Evolutionary conservation across 768 basidiomycete genomes (phyloP).

Genomic region (Mycena venus): DNA sequence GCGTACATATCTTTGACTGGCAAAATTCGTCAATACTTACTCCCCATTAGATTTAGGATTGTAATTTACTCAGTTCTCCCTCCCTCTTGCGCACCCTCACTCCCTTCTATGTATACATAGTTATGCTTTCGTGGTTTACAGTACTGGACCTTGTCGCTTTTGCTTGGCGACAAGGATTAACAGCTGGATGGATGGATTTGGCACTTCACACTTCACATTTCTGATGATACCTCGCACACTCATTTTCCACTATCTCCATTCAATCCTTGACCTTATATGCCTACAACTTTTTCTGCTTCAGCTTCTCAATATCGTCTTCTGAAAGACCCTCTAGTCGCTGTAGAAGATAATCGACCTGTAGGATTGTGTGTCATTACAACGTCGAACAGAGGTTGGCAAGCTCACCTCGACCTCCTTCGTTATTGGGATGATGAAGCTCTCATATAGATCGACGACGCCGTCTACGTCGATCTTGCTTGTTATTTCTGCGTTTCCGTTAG

Average conservation of each 20-base stretch:
- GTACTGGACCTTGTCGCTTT: conserved; percentile 10
- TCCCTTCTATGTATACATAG: conserved; percentile 12
- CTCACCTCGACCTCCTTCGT: conserved; percentile 98
- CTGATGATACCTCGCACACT: conserved; percentile 25
- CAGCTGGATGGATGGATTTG: conserved; percentile 29
- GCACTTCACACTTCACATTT: background rate
- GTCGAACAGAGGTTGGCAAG: background rate
- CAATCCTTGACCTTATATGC: conserved; percentile 20
- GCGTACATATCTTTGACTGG: conserved; percentile 27
- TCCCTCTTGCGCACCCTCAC: background rate
- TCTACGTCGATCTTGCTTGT: conserved; percentile 89
- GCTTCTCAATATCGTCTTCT: conserved; percentile 80
- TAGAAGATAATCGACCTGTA: conserved; percentile 95
- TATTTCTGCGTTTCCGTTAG: conserved; percentile 50
- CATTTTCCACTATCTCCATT: conserved; percentile 7
- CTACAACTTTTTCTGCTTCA: conserved; percentile 50
- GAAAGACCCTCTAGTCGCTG: conserved; percentile 89
- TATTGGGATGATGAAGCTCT: conserved; percentile 95
- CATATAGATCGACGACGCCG: conserved; percentile 92
- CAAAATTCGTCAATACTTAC: background rate
- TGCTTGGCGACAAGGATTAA: conserved; percentile 6
- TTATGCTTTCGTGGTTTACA: conserved; percentile 17
- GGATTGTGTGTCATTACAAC: background rate
- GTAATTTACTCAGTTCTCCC: conserved; percentile 42
- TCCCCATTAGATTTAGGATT: conserved; percentile 59